Conservation (phyloP, 2,329 filamentous ascomycete genomes). For the Ascochyta pisi region DNA sequence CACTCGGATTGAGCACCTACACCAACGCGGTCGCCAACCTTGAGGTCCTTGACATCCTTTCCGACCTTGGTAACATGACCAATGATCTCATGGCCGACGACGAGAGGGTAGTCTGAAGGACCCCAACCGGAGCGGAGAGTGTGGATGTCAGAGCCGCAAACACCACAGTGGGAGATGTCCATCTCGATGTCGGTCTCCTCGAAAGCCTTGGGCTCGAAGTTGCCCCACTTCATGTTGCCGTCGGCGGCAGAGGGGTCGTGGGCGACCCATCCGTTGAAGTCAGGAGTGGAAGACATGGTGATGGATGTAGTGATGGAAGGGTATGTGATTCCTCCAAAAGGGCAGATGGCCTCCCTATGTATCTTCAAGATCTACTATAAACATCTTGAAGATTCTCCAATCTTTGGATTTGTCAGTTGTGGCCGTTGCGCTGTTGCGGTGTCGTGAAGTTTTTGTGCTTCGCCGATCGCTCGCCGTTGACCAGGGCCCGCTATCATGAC, state of each 20-base stretch:
- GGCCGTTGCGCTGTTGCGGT: conserved; percentile 19
- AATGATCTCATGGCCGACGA: conserved; percentile 53
- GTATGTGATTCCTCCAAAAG: neutral
- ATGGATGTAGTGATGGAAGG: neutral
- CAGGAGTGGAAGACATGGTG: conserved; percentile 40
- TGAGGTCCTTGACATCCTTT: conserved; percentile 57
- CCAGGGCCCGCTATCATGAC: conserved; percentile 24
- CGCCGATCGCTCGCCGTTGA: conserved; percentile 32
- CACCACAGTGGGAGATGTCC: conserved; percentile 50
- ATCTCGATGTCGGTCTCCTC: conserved; percentile 71
- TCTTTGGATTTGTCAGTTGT: conserved; percentile 31
- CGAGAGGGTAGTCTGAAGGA: conserved; percentile 57
- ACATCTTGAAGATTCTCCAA: conserved; percentile 7
- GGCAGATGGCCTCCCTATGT: conserved; percentile 8
- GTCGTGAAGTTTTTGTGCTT: conserved; percentile 30
- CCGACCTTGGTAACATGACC: conserved; percentile 49
- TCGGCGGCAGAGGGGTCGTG: conserved; percentile 57
- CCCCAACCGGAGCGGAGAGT: conserved; percentile 52
- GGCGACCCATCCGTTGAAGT: conserved; percentile 65
- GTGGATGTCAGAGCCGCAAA: conserved; percentile 47
- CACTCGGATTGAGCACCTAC: conserved; percentile 58
- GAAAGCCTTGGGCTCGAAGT: conserved; percentile 51
- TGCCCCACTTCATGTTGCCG: conserved; percentile 63
- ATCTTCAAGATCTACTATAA: neutral
- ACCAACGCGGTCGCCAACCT: conserved; percentile 66